Base-by-base conservation (phyloP, 768 basidiomycete genomes). In the Macrolepiota fuliginosa region DNA sequence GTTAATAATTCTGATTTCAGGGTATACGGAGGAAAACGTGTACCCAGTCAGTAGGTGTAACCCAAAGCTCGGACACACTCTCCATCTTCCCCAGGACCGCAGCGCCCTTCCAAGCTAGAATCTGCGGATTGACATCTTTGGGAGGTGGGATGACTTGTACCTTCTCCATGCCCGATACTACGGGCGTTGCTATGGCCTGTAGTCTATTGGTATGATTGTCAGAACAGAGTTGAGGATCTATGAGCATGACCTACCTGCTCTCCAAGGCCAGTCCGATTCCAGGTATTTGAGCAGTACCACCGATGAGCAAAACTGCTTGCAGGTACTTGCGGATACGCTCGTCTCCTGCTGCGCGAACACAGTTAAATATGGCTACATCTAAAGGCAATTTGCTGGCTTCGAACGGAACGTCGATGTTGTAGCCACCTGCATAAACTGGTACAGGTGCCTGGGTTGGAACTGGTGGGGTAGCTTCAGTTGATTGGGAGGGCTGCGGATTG, bases 71-170 rank as follows among this genome's bases (percentile, higher is more conserved):
- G 32, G 85, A 82, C 49, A 91, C 86, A 2, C 88, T 86, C 55
- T 99, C 97, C 85, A 98, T 90, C 74, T 93, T 92, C 27, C 89
- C 92, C 45, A 98, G 84, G 12, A 96, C 93, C 7, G 90, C 85
- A 5, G 90, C 94, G 10, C 97, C 97, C 73, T 98, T 98, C 97
- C 97, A 99, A 15, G 87, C 88, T 35, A 98, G 82, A 39, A 94
- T 87, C 25, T 87, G 83, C 4, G 93, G 94, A 73, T 98, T 95
- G 47, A 98, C 85, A 63, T 94, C 93, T 71, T 95, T 91, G 1
- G 96, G 95, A 1, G 94, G 90, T n/a, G 94, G 92, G 50, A 98
- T 91, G 62, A 97, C 92, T 65, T 90, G 87, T 6, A 96, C 90
- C 67, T 90, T 91, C 69, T 91, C 89, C 86, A 95, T 92, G 69